These are phyloP conservation scores for Aspergillus calidoustus DNA, from an alignment of 2,329 filamentous ascomycete genomes.

Conservation along the genomic window DNA sequence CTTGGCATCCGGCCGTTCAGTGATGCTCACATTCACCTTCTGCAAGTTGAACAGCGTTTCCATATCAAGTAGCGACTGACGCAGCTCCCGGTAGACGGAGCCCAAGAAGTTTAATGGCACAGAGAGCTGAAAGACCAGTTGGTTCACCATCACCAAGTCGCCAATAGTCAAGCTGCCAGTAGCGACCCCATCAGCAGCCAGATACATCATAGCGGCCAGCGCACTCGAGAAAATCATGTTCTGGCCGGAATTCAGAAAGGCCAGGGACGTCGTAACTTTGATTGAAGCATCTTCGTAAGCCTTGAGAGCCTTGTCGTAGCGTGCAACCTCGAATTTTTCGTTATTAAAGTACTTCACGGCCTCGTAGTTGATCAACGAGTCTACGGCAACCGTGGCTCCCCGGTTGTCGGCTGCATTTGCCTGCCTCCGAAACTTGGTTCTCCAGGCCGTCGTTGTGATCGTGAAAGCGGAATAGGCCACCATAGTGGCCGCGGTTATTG, in stretches of 20 bases:
- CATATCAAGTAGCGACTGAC: conserved; percentile 96
- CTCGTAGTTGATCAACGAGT: conserved; percentile 98
- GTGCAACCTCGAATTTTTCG: conserved; percentile 87
- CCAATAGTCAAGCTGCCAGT: conserved; percentile 82
- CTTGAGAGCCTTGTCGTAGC: conserved; percentile 85
- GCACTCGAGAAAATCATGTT: conserved; percentile 97
- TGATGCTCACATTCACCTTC: conserved; percentile 89
- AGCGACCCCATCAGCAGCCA: conserved; percentile 88
- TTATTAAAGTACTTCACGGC: conserved; percentile 99
- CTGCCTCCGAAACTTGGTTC: conserved; percentile 93
- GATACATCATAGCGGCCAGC: conserved; percentile 96
- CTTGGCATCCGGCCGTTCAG: conserved; percentile 75
- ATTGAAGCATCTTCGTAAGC: conserved; percentile 93
- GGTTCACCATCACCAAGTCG: conserved; percentile 98
- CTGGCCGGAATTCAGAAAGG: conserved; percentile 91
- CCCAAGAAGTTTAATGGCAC: conserved; percentile 97
- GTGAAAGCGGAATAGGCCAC: conserved; percentile 94
- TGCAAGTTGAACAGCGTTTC: conserved; percentile 97
- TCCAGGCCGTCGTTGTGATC: conserved; percentile 93
- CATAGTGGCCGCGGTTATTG: conserved; percentile 90
- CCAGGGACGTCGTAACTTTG: conserved; percentile 92
- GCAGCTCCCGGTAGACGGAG: conserved; percentile 94
- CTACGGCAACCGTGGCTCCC: conserved; percentile 91
- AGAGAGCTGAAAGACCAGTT: conserved; percentile 96
- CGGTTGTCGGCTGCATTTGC: conserved; percentile 96